Evolutionary conservation across 176 grass and related monocot species (phyloP).

Genomic region (Dactylis glomerata): DNA sequence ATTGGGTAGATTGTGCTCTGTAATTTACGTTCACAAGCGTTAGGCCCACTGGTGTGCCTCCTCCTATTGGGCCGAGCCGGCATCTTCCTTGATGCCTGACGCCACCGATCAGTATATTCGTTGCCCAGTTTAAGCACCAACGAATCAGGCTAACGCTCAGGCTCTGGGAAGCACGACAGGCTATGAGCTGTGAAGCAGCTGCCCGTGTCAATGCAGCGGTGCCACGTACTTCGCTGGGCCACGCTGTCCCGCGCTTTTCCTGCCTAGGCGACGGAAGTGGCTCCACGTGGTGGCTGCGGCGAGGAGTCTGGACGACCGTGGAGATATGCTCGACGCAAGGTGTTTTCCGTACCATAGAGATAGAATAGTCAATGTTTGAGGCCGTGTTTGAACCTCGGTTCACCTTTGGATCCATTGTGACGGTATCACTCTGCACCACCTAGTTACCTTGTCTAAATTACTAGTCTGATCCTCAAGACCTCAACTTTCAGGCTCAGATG

Average conservation of each 20-base stretch:
- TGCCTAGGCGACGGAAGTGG: neutral
- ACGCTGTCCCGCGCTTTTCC: conserved; percentile 17
- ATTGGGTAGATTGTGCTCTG: neutral
- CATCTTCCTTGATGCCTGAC: neutral
- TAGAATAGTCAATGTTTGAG: conserved; percentile 2
- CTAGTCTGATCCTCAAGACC: no score
- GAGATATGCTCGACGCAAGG: conserved; percentile 27
- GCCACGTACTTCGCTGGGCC: neutral
- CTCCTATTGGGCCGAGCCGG: neutral
- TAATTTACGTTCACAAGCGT: neutral
- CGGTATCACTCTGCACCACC: neutral
- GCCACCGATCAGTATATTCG: neutral
- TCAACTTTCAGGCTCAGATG: no score
- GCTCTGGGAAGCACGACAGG: neutral
- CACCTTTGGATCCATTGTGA: conserved; percentile 31
- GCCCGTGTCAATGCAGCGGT: neutral
- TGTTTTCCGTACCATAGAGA: neutral
- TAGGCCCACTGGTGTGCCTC: neutral
- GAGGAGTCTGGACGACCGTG: neutral
- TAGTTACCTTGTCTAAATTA: neutral
- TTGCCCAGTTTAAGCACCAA: neutral
- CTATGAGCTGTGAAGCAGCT: neutral
- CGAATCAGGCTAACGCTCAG: neutral
- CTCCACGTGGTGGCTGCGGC: conserved; percentile 20
- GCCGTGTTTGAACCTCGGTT: neutral